Evolutionary conservation across 805 yeast species (phyloP).

Genomic region (Metschnikowia baotianmanensis): DNA sequence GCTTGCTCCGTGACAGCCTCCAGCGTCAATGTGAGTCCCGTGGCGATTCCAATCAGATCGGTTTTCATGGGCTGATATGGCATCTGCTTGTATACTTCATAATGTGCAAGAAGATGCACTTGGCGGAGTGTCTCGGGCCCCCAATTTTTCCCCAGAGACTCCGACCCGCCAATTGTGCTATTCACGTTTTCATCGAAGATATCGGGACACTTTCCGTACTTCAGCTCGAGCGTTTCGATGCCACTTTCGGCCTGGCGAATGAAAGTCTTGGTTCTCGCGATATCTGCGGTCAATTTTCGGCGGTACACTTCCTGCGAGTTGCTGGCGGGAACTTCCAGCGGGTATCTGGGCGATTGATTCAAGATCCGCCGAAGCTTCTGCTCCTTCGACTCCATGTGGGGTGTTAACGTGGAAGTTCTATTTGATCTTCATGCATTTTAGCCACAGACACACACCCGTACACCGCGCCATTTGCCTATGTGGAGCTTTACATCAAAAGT

Average conservation of each 20-base stretch:
- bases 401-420: no score
- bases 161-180: neutral
- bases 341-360: neutral
- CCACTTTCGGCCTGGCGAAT: slow-evolving; percentile 17
- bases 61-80: slow-evolving; percentile 19
- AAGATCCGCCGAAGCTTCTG: slow-evolving; percentile 1
- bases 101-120: slow-evolving; percentile 16
- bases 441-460: slow-evolving; percentile 7
- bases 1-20: slow-evolving; percentile 15
- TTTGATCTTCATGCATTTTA: neutral
- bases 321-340: slow-evolving; percentile 1
- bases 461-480: slow-evolving; percentile 5
- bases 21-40: slow-evolving; percentile 17
- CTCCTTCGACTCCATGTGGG: slow-evolving; percentile 9
- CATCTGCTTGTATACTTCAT: slow-evolving; percentile 15
- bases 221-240: slow-evolving; percentile 9
- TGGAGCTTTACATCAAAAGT: neutral
- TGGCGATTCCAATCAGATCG: slow-evolving; percentile 23
- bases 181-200: neutral
- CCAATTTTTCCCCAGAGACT: slow-evolving; percentile 5
- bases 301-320: slow-evolving; percentile 15
- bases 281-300: slow-evolving; percentile 13
- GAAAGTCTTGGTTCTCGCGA: slow-evolving; percentile 16
- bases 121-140: slow-evolving; percentile 4
- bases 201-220: slow-evolving; percentile 5